Conservation (phyloP, 1,284 basidiomycete genomes). For the Ganoderma meredithae region DNA sequence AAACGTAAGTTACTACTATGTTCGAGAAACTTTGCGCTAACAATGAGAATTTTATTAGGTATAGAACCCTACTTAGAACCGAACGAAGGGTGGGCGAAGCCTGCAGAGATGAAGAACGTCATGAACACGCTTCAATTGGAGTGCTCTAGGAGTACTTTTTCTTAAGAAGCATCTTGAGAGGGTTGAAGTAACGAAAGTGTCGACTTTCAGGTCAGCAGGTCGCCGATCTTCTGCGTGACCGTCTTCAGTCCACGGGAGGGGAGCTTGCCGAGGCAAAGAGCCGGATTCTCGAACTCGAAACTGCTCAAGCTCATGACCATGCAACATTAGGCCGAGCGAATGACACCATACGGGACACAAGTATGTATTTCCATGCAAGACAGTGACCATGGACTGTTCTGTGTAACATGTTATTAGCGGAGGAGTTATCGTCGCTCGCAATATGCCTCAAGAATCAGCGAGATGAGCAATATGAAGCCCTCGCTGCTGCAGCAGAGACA, state of each 20-base stretch:
- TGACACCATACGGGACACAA: conserved; percentile 31
- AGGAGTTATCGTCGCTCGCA: conserved; percentile 31
- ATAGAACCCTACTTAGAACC: conserved; percentile 41
- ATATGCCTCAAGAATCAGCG: conserved; percentile 33
- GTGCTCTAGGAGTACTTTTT: conserved; percentile 38
- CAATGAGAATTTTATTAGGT: conserved; percentile 26
- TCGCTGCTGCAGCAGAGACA: conserved; percentile 31
- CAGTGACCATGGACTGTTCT: background rate
- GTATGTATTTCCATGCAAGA: conserved; percentile 27
- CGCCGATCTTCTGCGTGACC: conserved; percentile 45
- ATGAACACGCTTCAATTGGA: conserved; percentile 40
- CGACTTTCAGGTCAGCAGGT: conserved; percentile 43
- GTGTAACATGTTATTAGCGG: conserved; percentile 22
- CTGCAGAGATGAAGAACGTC: conserved; percentile 34
- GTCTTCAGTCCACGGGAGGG: conserved; percentile 41
- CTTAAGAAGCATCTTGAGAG: background rate
- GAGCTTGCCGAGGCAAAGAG: conserved; percentile 44
- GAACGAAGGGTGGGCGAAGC: conserved; percentile 35
- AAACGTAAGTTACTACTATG: conserved; percentile 28
- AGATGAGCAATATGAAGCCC: conserved; percentile 27
- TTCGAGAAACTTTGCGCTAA: background rate
- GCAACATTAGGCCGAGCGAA: conserved; percentile 35
- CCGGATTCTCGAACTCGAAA: conserved; percentile 41
- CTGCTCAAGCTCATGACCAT: conserved; percentile 36
- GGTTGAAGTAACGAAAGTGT: conserved; percentile 4